A percentile compares a stretch with the other conserved stretches of the same genome.
Evolutionary conservation across 768 basidiomycete genomes (phyloP).

Genomic region (Lanmaoa rubissima): DNA sequence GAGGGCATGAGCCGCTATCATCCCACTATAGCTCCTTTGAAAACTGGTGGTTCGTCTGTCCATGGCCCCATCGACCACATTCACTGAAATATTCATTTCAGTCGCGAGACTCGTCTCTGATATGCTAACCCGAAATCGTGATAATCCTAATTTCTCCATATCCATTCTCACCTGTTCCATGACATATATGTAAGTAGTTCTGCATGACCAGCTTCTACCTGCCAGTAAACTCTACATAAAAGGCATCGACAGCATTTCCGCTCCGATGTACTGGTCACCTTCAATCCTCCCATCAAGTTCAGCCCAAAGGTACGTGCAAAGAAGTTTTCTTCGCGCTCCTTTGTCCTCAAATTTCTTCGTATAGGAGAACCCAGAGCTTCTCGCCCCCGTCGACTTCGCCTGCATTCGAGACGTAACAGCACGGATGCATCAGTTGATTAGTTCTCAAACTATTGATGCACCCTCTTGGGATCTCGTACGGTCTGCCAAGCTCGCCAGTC

Average conservation of each 20-base stretch:
- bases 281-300: slow-evolving; percentile 68
- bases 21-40: slow-evolving; percentile 82
- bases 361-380: slow-evolving; percentile 68
- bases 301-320: slow-evolving; percentile 49
- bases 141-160: slow-evolving; percentile 69
- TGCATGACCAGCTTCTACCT: neutral
- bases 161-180: slow-evolving; percentile 75
- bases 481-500: slow-evolving; percentile 69
- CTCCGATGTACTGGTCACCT: slow-evolving; percentile 83
- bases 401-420: slow-evolving; percentile 60
- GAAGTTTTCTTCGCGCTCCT: neutral
- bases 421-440: slow-evolving; percentile 65
- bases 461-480: slow-evolving; percentile 82
- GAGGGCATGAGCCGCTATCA: slow-evolving; percentile 86
- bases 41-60: slow-evolving; percentile 69
- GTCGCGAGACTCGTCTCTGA: slow-evolving; percentile 83
- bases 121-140: slow-evolving; percentile 63
- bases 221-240: slow-evolving; percentile 5
- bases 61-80: neutral
- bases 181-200: slow-evolving; percentile 64
- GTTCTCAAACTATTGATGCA: slow-evolving; percentile 76
- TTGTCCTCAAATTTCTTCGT: slow-evolving; percentile 1
- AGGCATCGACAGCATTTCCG: slow-evolving; percentile 88
- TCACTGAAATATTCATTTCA: slow-evolving; percentile 25
- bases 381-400: slow-evolving; percentile 62